These are phyloP conservation scores for Xylaria sp. DNA, from an alignment of 2,329 filamentous ascomycete genomes.

Conservation along the genomic window DNA sequence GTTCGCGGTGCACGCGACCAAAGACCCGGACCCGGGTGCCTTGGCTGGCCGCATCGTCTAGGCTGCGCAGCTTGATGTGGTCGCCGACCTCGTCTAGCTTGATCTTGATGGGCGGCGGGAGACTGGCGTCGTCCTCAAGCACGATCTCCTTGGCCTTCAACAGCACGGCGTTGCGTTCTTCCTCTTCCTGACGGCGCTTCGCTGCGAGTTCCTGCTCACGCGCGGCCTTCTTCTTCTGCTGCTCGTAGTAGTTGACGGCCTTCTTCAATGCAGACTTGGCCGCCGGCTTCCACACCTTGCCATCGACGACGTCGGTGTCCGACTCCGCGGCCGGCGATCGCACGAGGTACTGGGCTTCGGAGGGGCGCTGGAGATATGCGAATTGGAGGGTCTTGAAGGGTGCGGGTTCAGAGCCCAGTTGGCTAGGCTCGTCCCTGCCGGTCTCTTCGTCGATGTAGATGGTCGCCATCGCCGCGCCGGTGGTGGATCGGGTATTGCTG, in stretches of 20 bases:
- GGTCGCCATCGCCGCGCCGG: slow-evolving; percentile 32
- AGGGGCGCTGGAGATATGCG: slow-evolving; percentile 33
- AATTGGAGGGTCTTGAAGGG: slow-evolving; percentile 38
- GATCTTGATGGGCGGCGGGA: slow-evolving; percentile 30
- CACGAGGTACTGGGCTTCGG: slow-evolving; percentile 35
- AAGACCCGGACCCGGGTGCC: slow-evolving; percentile 33
- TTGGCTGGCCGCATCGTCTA: slow-evolving; percentile 20
- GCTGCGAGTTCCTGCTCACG: slow-evolving; percentile 34
- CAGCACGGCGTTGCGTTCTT: slow-evolving; percentile 31
- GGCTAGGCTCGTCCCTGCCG: slow-evolving; percentile 32
- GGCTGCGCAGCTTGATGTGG: slow-evolving; percentile 28
- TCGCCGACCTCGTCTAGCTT: slow-evolving; percentile 32
- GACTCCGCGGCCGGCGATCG: slow-evolving; percentile 15
- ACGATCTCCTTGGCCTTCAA: slow-evolving; percentile 35
- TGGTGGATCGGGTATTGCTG: neutral
- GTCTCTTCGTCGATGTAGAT: slow-evolving; percentile 36
- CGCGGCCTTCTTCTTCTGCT: slow-evolving; percentile 34
- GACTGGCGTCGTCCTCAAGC: slow-evolving; percentile 29
- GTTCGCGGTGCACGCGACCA: slow-evolving; percentile 33
- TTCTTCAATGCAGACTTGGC: slow-evolving; percentile 33
- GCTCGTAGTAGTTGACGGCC: slow-evolving; percentile 32
- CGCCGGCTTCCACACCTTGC: slow-evolving; percentile 30
- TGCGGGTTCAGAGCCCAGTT: slow-evolving; percentile 28
- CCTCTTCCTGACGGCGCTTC: slow-evolving; percentile 30
- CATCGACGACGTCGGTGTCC: slow-evolving; percentile 22